Conservation (phyloP, 228 moss, liverwort and hornwort genomes). For the Sphagnum magellanicum region DNA sequence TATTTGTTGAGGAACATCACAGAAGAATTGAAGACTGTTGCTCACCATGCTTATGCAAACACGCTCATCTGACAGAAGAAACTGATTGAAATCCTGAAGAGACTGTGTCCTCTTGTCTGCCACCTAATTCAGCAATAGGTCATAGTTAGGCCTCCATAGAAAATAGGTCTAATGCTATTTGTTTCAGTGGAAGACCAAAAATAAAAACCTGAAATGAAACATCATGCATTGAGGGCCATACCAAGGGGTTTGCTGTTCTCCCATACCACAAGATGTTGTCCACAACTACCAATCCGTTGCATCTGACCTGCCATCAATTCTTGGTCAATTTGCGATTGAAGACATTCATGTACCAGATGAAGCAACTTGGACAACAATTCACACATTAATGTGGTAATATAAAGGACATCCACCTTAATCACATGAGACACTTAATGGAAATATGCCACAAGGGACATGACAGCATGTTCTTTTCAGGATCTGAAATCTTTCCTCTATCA, state of each 20-base stretch:
- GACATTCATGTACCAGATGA: not conserved
- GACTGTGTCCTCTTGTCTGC: constrained; percentile 53
- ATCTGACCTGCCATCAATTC: constrained; percentile 52
- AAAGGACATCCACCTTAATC: no score
- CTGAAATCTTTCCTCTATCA: not conserved
- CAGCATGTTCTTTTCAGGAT: not conserved
- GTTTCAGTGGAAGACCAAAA: not conserved
- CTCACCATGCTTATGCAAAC: constrained; percentile 69
- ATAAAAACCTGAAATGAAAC: not conserved
- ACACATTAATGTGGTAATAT: no score
- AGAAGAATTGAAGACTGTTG: not conserved
- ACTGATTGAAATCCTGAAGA: constrained; percentile 74
- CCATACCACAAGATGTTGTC: constrained; percentile 98
- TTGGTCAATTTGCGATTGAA: not conserved
- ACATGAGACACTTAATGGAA: no score
- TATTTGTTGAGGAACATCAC: not conserved
- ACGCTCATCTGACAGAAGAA: constrained; percentile 56
- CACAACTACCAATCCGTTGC: constrained; percentile 76
- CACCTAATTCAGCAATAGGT: constrained; percentile 24
- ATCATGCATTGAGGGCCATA: constrained; percentile 11
- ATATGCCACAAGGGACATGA: no score
- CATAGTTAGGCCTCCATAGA: no score
- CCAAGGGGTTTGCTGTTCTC: constrained; percentile 72
- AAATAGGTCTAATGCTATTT: no score
- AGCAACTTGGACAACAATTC: no score